Evolutionary conservation across 2,329 filamentous ascomycete species (phyloP).

Genomic region (Penicillium sp.): DNA sequence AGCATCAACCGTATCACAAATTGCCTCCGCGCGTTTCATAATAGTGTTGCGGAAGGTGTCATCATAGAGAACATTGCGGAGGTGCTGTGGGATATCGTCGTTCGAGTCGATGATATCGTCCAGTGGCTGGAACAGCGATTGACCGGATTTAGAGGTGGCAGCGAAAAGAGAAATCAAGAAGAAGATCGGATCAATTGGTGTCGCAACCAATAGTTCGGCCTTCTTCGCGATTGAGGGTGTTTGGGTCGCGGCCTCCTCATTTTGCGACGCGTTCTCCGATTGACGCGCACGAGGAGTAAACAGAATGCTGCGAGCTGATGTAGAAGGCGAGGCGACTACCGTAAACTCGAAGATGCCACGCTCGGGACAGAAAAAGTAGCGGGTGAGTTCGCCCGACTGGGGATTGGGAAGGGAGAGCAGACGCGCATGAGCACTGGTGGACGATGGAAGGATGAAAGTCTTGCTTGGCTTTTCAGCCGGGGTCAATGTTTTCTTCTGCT

Average conservation of each 20-base stretch:
- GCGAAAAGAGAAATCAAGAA: slow-evolving; percentile 75
- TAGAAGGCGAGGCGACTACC: slow-evolving; percentile 56
- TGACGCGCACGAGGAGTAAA: slow-evolving; percentile 42
- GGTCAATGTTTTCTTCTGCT: slow-evolving; percentile 27
- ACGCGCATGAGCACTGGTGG: slow-evolving; percentile 56
- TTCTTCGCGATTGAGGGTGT: slow-evolving; percentile 64
- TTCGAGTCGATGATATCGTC: slow-evolving; percentile 55
- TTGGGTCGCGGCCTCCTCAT: slow-evolving; percentile 19
- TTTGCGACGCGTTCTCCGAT: slow-evolving; percentile 7
- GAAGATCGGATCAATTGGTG: slow-evolving; percentile 82
- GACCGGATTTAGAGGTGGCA: slow-evolving; percentile 48
- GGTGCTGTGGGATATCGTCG: slow-evolving; percentile 45
- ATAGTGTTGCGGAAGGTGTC: slow-evolving; percentile 52
- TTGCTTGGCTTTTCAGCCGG: slow-evolving; percentile 43
- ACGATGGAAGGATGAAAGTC: slow-evolving; percentile 62
- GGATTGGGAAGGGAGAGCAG: slow-evolving; percentile 62
- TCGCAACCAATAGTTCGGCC: slow-evolving; percentile 81
- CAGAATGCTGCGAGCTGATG: slow-evolving; percentile 59
- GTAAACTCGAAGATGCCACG: slow-evolving; percentile 67
- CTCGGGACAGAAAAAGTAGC: slow-evolving; percentile 64
- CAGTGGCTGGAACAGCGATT: slow-evolving; percentile 51
- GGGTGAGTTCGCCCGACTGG: slow-evolving; percentile 49
- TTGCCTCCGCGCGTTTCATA: slow-evolving; percentile 66
- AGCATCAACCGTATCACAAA: slow-evolving; percentile 83
- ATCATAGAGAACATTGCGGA: slow-evolving; percentile 46